phyloP scores from a whole-genome alignment of 2,329 filamentous ascomycete genomes.

The Diaporthe sp. region DNA sequence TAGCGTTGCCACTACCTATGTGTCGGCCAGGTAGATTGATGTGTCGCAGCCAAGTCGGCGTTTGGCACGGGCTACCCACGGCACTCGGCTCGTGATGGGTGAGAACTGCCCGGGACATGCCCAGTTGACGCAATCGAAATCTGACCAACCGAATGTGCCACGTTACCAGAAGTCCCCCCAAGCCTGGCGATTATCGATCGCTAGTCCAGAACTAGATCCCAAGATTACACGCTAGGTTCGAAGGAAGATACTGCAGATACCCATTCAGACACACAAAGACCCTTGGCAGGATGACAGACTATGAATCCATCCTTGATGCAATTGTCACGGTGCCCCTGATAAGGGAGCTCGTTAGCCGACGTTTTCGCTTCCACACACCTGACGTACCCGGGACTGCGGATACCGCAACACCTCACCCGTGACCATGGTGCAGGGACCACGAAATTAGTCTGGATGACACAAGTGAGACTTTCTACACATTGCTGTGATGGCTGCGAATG shows the following conservation, averaged over 20 bases:
- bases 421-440: background rate
- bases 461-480: background rate
- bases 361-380: background rate
- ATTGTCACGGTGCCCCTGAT: background rate
- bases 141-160: slow-evolving; percentile 33
- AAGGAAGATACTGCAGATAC: slow-evolving; percentile 4
- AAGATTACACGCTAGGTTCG: slow-evolving; percentile 19
- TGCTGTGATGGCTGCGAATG: background rate
- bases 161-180: slow-evolving; percentile 26
- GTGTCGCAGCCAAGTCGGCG: slow-evolving; percentile 22
- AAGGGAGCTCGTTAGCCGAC: background rate
- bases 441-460: background rate
- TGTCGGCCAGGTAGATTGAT: background rate
- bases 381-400: background rate
- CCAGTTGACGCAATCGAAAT: slow-evolving; percentile 33
- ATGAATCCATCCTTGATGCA: slow-evolving; percentile 1
- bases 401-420: background rate
- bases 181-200: slow-evolving; percentile 16
- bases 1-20: background rate
- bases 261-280: slow-evolving; percentile 7
- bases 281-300: slow-evolving; percentile 5
- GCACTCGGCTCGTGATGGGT: slow-evolving; percentile 30
- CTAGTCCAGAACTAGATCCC: slow-evolving; percentile 30
- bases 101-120: slow-evolving; percentile 10
- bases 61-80: slow-evolving; percentile 23